phyloP scores from a whole-genome alignment of 352 stramenopile genomes.

The Globisporangium abappressorium region DNA sequence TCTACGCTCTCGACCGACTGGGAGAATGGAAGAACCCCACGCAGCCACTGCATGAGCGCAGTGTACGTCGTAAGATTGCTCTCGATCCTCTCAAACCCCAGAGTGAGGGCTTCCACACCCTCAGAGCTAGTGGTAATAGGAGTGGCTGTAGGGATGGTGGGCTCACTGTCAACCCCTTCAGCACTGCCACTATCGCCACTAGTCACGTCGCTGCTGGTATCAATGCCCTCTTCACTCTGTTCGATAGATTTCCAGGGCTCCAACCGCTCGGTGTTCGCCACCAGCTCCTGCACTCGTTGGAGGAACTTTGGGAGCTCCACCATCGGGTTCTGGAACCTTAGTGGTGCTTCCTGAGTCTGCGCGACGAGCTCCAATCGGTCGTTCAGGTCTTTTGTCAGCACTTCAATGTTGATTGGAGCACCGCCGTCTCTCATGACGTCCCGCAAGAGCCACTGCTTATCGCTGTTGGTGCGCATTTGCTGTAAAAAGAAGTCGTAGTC shows the following conservation, averaged over 20 bases:
- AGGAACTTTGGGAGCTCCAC: conserved; percentile 37
- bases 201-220: not conserved
- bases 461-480: conserved; percentile 25
- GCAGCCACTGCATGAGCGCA: conserved; percentile 25
- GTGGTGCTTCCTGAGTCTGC: conserved; percentile 17
- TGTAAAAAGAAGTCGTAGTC: conserved; percentile 59
- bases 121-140: not conserved
- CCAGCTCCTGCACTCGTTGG: not conserved
- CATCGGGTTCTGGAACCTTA: conserved; percentile 30
- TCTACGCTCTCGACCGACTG: conserved; percentile 24
- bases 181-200: not conserved
- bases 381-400: conserved; percentile 32
- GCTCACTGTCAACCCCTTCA: too few relatives aligned
- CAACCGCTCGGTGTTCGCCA: conserved; percentile 21
- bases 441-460: conserved; percentile 12
- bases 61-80: conserved; percentile 27
- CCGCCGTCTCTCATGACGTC: not conserved
- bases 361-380: conserved; percentile 33
- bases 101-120: conserved; percentile 16
- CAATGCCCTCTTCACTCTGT: not conserved
- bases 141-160: not conserved
- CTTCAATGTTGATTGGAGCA: conserved; percentile 25
- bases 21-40: conserved; percentile 28
- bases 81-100: conserved; percentile 26
- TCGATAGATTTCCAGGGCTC: conserved; percentile 11